Base-by-base conservation (phyloP, 441 rosid genomes). In the Pelargonium cotyledonis region DNA sequence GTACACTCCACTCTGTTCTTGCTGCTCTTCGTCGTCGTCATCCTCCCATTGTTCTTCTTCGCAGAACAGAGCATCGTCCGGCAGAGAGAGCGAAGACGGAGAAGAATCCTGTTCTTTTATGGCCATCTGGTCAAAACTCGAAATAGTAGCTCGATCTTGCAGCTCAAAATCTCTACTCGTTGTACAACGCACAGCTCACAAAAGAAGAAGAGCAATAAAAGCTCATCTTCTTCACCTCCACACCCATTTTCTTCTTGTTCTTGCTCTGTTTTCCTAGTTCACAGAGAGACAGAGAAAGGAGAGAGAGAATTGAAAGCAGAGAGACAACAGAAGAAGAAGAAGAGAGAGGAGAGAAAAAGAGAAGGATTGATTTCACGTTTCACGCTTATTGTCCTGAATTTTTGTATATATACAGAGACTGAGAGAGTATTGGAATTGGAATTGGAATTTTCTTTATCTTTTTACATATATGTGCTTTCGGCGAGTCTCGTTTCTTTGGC, bases 31-130 rank as follows among this genome's bases (percentile, higher is more conserved):
- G 60, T 69, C 76, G 18, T 69, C 87, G 15, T 81, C 88, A 4
- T 81, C 87, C 11, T 80, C 89, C 90, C 90, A 89, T 77, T 70
- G 81, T 76, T 81, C 91, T 67, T 92, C 97, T 63, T 88, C 89
- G 69, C 97, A 92, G 77, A 82, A 89, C 49, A 92, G 92, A 75
- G 89, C 80, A 73, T 89, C 96, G 53, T 46, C 53, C 0, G 3
- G 53, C 12, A 11, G 14, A 46, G 53, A 46, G 15, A 86, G 80
- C 76, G 85, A 70, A 78, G 26, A 14, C 23, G 70, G 75, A 3
- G 85, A 81, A 79, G 81, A 62, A 77, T 65, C 75, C 6, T 69
- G 80, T 10, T 77, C 82, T 73, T 67, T 67, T 10, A 58, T 26
- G 1, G 26, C 26, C 26, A 23, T 23, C 2, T n/a, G n/a, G n/a